Conservation (phyloP, 345 rosid species). For the Boechera retrofracta region DNA sequence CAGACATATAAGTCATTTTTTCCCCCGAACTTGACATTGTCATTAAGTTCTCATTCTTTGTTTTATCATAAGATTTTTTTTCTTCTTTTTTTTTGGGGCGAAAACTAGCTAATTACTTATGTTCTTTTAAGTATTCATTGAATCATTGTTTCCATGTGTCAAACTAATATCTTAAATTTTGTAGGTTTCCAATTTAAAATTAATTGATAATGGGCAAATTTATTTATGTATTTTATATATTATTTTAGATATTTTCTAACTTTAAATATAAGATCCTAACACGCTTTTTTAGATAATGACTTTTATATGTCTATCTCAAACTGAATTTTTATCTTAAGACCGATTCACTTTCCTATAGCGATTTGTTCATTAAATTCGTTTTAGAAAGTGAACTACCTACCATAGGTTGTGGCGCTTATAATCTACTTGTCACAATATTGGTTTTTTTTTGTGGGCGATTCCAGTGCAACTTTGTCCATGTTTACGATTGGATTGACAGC, state of each 20-base stretch:
- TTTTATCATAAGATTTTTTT: neutral
- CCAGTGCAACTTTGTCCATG: no score
- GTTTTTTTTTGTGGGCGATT: neutral
- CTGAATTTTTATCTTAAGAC: neutral
- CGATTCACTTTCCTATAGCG: neutral
- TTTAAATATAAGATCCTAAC: no score
- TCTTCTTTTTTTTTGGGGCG: neutral
- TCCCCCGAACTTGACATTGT: neutral
- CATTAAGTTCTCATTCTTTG: constrained; percentile 40
- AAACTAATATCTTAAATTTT: no score
- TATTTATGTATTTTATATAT: neutral
- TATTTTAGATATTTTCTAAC: neutral
- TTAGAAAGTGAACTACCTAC: neutral
- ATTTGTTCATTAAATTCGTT: neutral
- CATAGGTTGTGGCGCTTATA: neutral
- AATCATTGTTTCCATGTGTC: constrained; percentile 13
- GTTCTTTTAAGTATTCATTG: neutral
- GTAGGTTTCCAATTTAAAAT: neutral
- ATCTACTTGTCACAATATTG: neutral
- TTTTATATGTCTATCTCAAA: neutral
- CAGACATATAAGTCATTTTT: constrained; percentile 9
- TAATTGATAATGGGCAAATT: neutral
- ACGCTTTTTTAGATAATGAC: no score
- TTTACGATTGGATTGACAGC: no score
- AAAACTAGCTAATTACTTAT: constrained; percentile 1